phyloP scores from a whole-genome alignment of 2,329 filamentous ascomycete species.

The Trichoderma endophyticum region DNA sequence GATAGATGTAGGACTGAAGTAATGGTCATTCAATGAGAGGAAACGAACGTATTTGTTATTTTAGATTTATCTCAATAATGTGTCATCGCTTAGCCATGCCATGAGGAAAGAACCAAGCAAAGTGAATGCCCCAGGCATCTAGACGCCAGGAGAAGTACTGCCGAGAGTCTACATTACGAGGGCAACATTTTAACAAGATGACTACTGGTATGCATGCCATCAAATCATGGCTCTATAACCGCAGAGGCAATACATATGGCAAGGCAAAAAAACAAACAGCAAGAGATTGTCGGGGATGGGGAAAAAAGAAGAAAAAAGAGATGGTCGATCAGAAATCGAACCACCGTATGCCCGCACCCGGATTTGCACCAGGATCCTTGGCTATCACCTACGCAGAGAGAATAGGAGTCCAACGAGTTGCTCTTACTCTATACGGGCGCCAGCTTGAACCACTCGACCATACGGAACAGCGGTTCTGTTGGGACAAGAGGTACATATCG shows the following conservation, averaged over 20 bases:
- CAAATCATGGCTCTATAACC: not conserved
- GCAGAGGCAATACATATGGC: not conserved
- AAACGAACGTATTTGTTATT: not conserved
- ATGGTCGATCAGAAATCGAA: constrained; percentile 2
- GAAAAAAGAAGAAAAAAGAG: not conserved
- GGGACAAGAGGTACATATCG: not conserved
- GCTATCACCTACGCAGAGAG: constrained; percentile 29
- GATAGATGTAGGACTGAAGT: not conserved
- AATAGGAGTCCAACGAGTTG: constrained; percentile 32
- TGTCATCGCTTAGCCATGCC: not conserved
- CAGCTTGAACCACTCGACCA: constrained; percentile 4
- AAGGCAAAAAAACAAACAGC: not conserved
- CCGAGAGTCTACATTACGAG: not conserved
- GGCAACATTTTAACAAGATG: not conserved
- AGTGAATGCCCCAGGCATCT: not conserved
- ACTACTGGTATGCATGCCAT: not conserved
- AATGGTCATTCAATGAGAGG: not conserved
- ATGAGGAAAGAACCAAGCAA: not conserved
- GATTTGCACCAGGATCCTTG: constrained; percentile 39
- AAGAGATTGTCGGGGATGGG: not conserved
- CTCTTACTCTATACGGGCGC: constrained; percentile 11
- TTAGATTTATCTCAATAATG: not conserved
- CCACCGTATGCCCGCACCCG: constrained; percentile 30
- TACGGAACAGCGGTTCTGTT: not conserved
- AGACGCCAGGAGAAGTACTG: not conserved